Base-by-base conservation (phyloP, 2,329 filamentous ascomycete species). In the Hymenoscyphus albidus region DNA sequence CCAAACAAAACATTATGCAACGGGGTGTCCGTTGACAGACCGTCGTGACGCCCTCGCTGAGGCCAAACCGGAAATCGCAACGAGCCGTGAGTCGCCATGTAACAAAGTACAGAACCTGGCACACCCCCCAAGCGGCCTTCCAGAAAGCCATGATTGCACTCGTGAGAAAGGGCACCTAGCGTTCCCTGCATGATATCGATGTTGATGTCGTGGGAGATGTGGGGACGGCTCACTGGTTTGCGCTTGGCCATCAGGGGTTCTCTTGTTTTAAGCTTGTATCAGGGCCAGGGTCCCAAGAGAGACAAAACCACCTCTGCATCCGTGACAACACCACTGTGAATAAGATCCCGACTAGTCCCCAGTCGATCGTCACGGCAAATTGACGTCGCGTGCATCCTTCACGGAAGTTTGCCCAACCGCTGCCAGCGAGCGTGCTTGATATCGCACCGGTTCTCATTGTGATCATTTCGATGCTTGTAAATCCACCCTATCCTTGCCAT, bases 291-390 rank as follows among this genome's bases (percentile, higher is more conserved):
- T 62, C 57, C 60, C 18, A 59, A 40, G 39, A 39, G 58, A 10
- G 64, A 59, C 60, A 44, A 56, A 64, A 57, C 59, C 64, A 31
- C 61, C 39, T 22, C 51, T 63, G 56, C 12, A 62, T 62, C 39
- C 59, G 62, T 65, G 64, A 65, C 68, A 61, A 62, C 58, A 64
- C 42, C 54, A 62, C 60, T 55, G 35, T 7, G 55, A 35, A n/a
- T 61, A 35, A 27, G 27, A 32, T 56, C 18, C 55, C n/a, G 40
- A 61, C 13, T 51, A 13, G 3, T 27, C 32, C 40, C 59, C 35
- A 61, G 16, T 44, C 58, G 14, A 44, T 16, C 58, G 12, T 12
- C 14, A 59, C 35, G 18, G 31, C 13, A 38, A 58, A 54, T n/a
- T 51, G 48, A 54, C 48, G 22, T 22, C 16, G 56, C 13, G 56